Conservation (phyloP, 257 asterid species). For the Ilex aquifolium region DNA sequence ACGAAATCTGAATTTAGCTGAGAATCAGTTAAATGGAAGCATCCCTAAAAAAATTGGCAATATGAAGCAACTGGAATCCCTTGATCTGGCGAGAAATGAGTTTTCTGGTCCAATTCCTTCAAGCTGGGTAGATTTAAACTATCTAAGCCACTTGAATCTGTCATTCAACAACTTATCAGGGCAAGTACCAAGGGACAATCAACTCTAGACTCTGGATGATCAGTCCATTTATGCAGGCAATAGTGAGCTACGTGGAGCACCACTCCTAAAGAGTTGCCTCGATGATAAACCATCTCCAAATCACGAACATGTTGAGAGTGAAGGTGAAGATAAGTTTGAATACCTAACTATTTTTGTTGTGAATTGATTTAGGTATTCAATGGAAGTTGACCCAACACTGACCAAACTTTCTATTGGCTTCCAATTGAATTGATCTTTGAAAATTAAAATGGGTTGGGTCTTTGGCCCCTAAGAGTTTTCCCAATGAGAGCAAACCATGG, state of each 20-base stretch:
- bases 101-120: conserved; percentile 25
- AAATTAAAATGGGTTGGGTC: no score
- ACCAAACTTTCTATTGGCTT: no score
- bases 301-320: neutral
- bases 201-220: conserved; percentile 16
- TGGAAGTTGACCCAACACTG: no score
- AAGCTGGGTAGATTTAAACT: conserved; percentile 15
- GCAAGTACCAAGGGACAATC: conserved; percentile 26
- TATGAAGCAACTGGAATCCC: conserved; percentile 23
- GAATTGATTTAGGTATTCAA: no score
- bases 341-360: no score
- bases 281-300: neutral
- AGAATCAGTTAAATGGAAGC: conserved; percentile 20
- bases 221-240: neutral
- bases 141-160: conserved; percentile 28
- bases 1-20: conserved; percentile 16
- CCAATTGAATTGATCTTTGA: no score
- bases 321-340: neutral
- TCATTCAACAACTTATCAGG: conserved; percentile 26
- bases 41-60: conserved; percentile 25
- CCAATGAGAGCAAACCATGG: no score
- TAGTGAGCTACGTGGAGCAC: neutral
- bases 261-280: neutral
- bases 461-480: no score
- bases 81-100: conserved; percentile 25